Percentiles rank a stretch among this genome's conserved stretches.
Conservation (phyloP, 2,329 filamentous ascomycete genomes). For the Fusarium xylarioides region DNA sequence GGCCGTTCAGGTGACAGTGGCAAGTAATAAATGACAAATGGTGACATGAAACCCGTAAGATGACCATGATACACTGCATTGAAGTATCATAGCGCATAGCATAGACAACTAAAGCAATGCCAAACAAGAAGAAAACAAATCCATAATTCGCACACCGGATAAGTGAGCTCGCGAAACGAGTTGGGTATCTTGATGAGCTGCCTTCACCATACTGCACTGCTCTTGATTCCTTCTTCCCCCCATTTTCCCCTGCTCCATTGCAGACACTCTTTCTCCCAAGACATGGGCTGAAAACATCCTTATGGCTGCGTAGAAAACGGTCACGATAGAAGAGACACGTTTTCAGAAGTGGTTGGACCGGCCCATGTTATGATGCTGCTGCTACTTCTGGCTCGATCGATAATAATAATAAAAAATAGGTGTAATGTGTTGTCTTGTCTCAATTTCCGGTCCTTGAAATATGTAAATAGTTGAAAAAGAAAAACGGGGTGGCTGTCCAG, state of each 20-base stretch:
- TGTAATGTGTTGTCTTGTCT: slow-evolving; percentile 25
- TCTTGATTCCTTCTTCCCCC: slow-evolving; percentile 32
- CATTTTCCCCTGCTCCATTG: slow-evolving; percentile 9
- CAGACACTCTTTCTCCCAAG: slow-evolving; percentile 14
- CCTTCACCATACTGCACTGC: slow-evolving; percentile 40
- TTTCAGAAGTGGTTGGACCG: slow-evolving; percentile 23
- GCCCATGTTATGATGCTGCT: slow-evolving; percentile 36
- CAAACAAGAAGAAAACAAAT: slow-evolving; percentile 39
- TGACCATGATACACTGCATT: slow-evolving; percentile 25
- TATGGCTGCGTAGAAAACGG: slow-evolving; percentile 20
- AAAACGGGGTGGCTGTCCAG: slow-evolving; percentile 30
- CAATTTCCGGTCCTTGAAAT: slow-evolving; percentile 38
- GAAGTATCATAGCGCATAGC: slow-evolving; percentile 21
- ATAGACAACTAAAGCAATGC: slow-evolving; percentile 29
- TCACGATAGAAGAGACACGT: slow-evolving; percentile 21
- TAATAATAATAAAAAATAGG: slow-evolving; percentile 26
- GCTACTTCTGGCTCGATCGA: slow-evolving; percentile 40
- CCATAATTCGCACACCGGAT: slow-evolving; percentile 46
- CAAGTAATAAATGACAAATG: slow-evolving; percentile 25
- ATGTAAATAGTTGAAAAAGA: slow-evolving; percentile 34
- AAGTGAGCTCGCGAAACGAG: slow-evolving; percentile 50
- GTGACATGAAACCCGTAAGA: slow-evolving; percentile 27
- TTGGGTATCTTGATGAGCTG: slow-evolving; percentile 53
- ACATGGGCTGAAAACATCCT: slow-evolving; percentile 24
- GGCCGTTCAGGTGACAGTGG: slow-evolving; percentile 8